These are phyloP conservation scores for Kwoniella dejecticola DNA, from an alignment of 768 basidiomycete genomes.

Conservation along the genomic window DNA sequence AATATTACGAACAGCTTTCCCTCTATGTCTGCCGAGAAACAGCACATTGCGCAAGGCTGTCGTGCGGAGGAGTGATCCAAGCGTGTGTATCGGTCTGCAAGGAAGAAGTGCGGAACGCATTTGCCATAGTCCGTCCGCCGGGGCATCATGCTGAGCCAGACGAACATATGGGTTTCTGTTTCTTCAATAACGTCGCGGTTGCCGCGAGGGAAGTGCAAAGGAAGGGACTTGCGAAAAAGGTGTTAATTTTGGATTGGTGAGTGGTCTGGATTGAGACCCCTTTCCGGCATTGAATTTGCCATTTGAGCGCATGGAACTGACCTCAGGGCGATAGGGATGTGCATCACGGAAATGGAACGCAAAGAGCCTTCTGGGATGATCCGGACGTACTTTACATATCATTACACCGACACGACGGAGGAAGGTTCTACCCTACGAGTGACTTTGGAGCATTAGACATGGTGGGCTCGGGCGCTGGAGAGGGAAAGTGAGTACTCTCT, in stretches of 20 bases:
- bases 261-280: too few species aligned
- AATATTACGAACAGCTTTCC: slow-evolving; percentile 86
- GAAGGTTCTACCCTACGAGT: slow-evolving; percentile 88
- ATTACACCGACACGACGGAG: slow-evolving; percentile 89
- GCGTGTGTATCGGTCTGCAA: slow-evolving; percentile 82
- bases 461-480: slow-evolving; percentile 77
- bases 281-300: too few species aligned
- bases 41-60: slow-evolving; percentile 78
- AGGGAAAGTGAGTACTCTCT: slow-evolving; percentile 81
- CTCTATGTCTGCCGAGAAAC: slow-evolving; percentile 88
- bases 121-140: slow-evolving; percentile 95
- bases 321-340: slow-evolving; percentile 81
- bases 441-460: slow-evolving; percentile 84
- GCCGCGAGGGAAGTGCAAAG: slow-evolving; percentile 80
- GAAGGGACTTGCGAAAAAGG: slow-evolving; percentile 69
- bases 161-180: slow-evolving; percentile 98
- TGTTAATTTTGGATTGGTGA: slow-evolving; percentile 94
- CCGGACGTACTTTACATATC: slow-evolving; percentile 90
- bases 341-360: slow-evolving; percentile 97
- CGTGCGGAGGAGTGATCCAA: slow-evolving; percentile 93
- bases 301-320: too few species aligned
- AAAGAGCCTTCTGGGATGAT: slow-evolving; percentile 92
- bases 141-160: slow-evolving; percentile 99
- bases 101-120: slow-evolving; percentile 75
- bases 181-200: slow-evolving; percentile 97